A percentile compares a stretch with the other conserved stretches of the same genome.
Conservation (phyloP, 331 rosid species). For the Quercus tomentella region DNA sequence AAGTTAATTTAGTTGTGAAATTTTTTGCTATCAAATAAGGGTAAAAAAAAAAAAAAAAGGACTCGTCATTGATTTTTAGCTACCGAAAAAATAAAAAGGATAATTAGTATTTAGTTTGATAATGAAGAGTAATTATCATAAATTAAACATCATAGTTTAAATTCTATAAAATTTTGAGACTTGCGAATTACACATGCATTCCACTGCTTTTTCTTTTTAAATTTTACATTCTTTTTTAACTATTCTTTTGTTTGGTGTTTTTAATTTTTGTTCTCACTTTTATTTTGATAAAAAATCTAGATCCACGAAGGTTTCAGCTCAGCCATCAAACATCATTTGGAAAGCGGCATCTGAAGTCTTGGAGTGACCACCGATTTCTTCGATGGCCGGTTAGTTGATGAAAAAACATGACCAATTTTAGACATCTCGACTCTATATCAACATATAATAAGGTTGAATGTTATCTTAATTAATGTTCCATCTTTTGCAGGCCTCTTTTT, state of each 20-base stretch:
- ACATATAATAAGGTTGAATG: background rate
- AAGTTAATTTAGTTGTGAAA: too few species aligned
- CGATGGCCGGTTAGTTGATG: constrained; percentile 43
- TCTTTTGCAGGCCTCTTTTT: constrained; percentile 37
- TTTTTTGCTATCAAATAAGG: too few species aligned
- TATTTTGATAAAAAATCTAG: constrained; percentile 10
- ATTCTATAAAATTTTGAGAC: too few species aligned
- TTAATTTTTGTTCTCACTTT: background rate
- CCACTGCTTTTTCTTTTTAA: background rate
- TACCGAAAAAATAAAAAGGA: too few species aligned
- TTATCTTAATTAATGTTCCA: background rate
- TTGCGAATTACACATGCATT: too few species aligned
- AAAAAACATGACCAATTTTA: background rate
- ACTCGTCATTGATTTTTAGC: too few species aligned
- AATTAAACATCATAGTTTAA: too few species aligned
- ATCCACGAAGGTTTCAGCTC: constrained; percentile 59
- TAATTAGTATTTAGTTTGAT: too few species aligned
- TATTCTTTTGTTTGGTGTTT: background rate
- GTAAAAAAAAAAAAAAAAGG: too few species aligned
- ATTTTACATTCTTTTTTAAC: background rate
- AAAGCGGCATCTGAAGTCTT: constrained; percentile 48
- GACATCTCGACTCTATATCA: background rate
- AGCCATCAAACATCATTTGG: constrained; percentile 63
- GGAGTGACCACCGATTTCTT: constrained; percentile 45
- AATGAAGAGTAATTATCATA: too few species aligned